These are phyloP conservation scores for Fusarium caatingaense DNA, from an alignment of 2,329 filamentous ascomycete species.

Conservation along the genomic window DNA sequence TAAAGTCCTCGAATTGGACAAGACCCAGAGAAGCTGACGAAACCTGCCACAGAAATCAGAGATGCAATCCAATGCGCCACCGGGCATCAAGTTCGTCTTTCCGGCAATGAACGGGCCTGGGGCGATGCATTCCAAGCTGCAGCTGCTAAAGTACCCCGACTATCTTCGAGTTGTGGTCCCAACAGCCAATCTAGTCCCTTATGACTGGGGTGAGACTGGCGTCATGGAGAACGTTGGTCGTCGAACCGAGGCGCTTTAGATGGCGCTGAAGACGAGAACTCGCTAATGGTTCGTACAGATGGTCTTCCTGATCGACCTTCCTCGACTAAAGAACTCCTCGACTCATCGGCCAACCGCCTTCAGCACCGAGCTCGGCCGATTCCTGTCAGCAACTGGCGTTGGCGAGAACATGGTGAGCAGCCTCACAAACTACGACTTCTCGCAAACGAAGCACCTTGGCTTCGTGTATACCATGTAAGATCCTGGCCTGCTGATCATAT, in stretches of 20 bases:
- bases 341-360: conserved; percentile 62
- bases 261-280: conserved; percentile 15
- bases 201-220: conserved; percentile 90
- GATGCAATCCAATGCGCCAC: conserved; percentile 62
- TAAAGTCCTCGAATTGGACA: conserved; percentile 5
- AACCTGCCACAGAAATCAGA: conserved; percentile 53
- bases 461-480: conserved; percentile 88
- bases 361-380: conserved; percentile 75
- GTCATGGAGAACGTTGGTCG: conserved; percentile 82
- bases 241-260: conserved; percentile 28
- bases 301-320: conserved; percentile 93
- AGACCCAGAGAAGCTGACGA: conserved; percentile 36
- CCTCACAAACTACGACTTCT: conserved; percentile 84
- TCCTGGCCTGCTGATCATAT: conserved; percentile 10
- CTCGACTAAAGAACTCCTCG: conserved; percentile 61
- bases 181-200: conserved; percentile 84
- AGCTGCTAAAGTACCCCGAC: conserved; percentile 81
- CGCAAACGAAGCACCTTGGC: conserved; percentile 74
- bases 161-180: conserved; percentile 86
- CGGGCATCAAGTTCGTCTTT: conserved; percentile 78
- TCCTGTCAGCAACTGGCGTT: conserved; percentile 74
- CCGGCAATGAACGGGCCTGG: conserved; percentile 80
- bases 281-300: conserved; percentile 60
- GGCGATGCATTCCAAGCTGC: conserved; percentile 94
- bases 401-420: conserved; percentile 73